A percentile compares a stretch with the other conserved stretches of the same genome.
These are phyloP conservation scores for Phyllosticta citribraziliensis DNA, from an alignment of 2,329 filamentous ascomycete genomes.

Conservation along the genomic window DNA sequence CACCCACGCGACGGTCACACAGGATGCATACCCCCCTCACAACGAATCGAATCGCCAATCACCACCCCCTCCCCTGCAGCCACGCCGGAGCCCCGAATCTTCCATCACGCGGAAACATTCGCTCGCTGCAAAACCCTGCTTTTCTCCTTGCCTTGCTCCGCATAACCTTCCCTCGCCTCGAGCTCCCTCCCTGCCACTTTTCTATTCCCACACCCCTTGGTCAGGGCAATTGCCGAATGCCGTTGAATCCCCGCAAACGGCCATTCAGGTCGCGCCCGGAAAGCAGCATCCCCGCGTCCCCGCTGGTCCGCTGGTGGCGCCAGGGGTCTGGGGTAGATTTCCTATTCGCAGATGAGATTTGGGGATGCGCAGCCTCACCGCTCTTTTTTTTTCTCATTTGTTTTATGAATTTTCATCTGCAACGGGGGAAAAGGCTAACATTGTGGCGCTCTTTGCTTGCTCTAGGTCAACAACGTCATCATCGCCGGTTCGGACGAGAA, in stretches of 20 bases:
- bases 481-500: conserved; percentile 78
- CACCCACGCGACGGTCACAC: conserved; percentile 9
- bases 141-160: background rate
- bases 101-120: background rate
- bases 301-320: background rate
- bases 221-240: background rate
- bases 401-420: background rate
- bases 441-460: background rate
- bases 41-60: background rate
- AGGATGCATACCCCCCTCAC: background rate
- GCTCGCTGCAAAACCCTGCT: background rate
- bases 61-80: conserved; percentile 3
- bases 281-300: background rate
- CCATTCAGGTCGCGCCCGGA: background rate
- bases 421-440: background rate
- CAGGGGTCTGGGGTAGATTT: background rate
- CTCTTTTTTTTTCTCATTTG: conserved; percentile 2
- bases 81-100: background rate
- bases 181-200: background rate
- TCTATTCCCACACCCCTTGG: background rate
- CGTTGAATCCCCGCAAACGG: background rate
- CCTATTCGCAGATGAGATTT: background rate
- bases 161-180: background rate
- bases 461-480: conserved; percentile 79
- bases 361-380: conserved; percentile 1